These are phyloP conservation scores for Starmera dryadoides DNA, from an alignment of 805 yeast species.

Conservation along the genomic window DNA sequence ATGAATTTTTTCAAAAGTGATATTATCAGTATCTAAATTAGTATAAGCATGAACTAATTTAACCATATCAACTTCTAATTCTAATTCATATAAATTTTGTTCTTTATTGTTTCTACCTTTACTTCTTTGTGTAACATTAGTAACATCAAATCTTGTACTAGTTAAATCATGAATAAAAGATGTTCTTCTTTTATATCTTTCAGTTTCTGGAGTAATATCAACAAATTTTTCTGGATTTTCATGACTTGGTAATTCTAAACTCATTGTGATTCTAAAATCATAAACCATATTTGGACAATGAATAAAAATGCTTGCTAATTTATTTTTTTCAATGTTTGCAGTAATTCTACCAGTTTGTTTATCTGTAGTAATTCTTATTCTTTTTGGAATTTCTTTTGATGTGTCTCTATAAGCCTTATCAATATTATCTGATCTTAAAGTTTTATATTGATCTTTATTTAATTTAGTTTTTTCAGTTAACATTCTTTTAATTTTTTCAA, in stretches of 20 bases:
- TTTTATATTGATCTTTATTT: conserved; percentile 48
- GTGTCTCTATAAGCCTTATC: conserved; percentile 59
- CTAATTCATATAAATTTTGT: conserved; percentile 35
- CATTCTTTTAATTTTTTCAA: conserved; percentile 46
- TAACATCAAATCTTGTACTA: conserved; percentile 64
- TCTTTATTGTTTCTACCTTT: conserved; percentile 19
- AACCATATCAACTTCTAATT: conserved; percentile 42
- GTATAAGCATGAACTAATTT: conserved; percentile 34
- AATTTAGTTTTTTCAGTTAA: conserved; percentile 46
- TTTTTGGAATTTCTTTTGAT: conserved; percentile 55
- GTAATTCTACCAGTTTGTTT: conserved; percentile 58
- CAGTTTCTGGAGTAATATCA: conserved; percentile 44
- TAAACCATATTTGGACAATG: conserved; percentile 71
- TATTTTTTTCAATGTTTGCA: conserved; percentile 63
- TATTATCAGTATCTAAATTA: conserved; percentile 35
- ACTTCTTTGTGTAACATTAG: conserved; percentile 37
- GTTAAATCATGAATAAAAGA: conserved; percentile 72
- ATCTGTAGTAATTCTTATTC: conserved; percentile 62
- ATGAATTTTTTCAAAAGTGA: conserved; percentile 50
- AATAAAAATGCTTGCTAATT: conserved; percentile 65
- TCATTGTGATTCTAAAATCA: conserved; percentile 70
- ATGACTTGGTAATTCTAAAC: conserved; percentile 68
- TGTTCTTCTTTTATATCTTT: conserved; percentile 65
- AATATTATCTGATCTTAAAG: conserved; percentile 52
- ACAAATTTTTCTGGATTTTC: conserved; percentile 48